phyloP scores from a whole-genome alignment of 2,329 filamentous ascomycete species.

The Penicillium sp. region DNA sequence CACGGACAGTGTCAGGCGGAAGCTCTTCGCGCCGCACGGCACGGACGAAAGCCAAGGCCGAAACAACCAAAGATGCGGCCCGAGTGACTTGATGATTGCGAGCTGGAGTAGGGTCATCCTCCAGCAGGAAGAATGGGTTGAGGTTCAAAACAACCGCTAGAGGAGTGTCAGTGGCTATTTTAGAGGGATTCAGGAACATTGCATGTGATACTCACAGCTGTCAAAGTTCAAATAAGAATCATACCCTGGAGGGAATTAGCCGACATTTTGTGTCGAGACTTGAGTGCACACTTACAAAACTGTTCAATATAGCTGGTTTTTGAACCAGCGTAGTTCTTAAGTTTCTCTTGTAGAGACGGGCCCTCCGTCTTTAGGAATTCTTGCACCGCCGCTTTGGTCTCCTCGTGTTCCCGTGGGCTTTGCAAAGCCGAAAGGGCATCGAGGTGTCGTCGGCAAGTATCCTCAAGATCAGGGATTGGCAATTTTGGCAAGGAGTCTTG shows the following conservation, averaged over 20 bases:
- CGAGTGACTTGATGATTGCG: slow-evolving; percentile 95
- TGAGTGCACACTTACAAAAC: slow-evolving; percentile 66
- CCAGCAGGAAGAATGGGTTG: slow-evolving; percentile 95
- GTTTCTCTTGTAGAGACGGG: slow-evolving; percentile 75
- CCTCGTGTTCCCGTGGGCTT: slow-evolving; percentile 70
- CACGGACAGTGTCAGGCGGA: slow-evolving; percentile 78
- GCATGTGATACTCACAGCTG: slow-evolving; percentile 56
- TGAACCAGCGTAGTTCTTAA: slow-evolving; percentile 83
- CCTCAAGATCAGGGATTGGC: slow-evolving; percentile 83
- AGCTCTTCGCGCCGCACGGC: slow-evolving; percentile 91
- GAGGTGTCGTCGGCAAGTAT: slow-evolving; percentile 73
- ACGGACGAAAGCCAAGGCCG: slow-evolving; percentile 83
- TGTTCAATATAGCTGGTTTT: slow-evolving; percentile 98
- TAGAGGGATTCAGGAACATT: neutral
- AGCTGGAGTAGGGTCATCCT: slow-evolving; percentile 94
- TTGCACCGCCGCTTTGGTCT: slow-evolving; percentile 72
- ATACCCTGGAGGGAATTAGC: slow-evolving; percentile 64
- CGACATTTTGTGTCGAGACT: neutral
- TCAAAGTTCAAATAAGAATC: slow-evolving; percentile 98
- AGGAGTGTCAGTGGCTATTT: slow-evolving; percentile 9
- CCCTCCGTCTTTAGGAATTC: slow-evolving; percentile 82
- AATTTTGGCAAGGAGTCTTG: slow-evolving; percentile 88
- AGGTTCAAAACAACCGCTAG: slow-evolving; percentile 84
- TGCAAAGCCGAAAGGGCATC: slow-evolving; percentile 77
- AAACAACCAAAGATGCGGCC: slow-evolving; percentile 85